Evolutionary conservation across 148 eudicot species (phyloP).

Genomic region (Rhododendron williamsianum): DNA sequence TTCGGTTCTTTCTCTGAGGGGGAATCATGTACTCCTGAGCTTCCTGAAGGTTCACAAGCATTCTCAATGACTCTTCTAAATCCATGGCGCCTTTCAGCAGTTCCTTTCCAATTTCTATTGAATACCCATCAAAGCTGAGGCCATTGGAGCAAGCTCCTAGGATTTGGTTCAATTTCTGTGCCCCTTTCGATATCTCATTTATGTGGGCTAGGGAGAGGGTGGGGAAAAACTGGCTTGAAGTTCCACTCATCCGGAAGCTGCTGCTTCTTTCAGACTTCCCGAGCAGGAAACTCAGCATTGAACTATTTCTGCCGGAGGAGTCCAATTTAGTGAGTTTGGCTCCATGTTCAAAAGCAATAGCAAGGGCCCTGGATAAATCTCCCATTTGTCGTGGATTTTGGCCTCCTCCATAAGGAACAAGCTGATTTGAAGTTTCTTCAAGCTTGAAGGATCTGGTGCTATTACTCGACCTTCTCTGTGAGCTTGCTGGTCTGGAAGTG

Average conservation of each 20-base stretch:
- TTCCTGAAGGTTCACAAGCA: constrained; percentile 84
- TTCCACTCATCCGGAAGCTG: constrained; percentile 16
- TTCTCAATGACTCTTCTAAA: constrained; percentile 70
- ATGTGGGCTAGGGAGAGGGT: constrained; percentile 54
- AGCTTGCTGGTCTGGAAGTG: constrained; percentile 30
- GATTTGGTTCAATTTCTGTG: constrained; percentile 68
- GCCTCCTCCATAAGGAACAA: constrained; percentile 50
- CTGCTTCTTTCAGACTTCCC: constrained; percentile 33
- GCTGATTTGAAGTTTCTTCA: constrained; percentile 45
- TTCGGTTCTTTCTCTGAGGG: constrained; percentile 42
- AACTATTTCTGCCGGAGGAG: constrained; percentile 33
- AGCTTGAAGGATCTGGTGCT: constrained; percentile 25
- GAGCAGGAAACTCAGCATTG: constrained; percentile 53
- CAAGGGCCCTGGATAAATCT: constrained; percentile 69
- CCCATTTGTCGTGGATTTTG: constrained; percentile 29
- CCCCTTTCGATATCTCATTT: constrained; percentile 75
- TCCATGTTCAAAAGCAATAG: constrained; percentile 47
- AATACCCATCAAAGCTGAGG: constrained; percentile 34
- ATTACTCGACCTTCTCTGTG: constrained; percentile 28
- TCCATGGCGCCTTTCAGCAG: constrained; percentile 77
- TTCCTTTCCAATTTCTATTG: constrained; percentile 64
- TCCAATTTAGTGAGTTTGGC: constrained; percentile 43
- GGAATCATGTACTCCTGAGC: constrained; percentile 39
- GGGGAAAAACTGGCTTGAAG: constrained; percentile 39
- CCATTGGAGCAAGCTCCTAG: constrained; percentile 58